A percentile compares a stretch with the other conserved stretches of the same genome.
Evolutionary conservation across 306 rosid species (phyloP).

Genomic region (Mucuna pruriens): DNA sequence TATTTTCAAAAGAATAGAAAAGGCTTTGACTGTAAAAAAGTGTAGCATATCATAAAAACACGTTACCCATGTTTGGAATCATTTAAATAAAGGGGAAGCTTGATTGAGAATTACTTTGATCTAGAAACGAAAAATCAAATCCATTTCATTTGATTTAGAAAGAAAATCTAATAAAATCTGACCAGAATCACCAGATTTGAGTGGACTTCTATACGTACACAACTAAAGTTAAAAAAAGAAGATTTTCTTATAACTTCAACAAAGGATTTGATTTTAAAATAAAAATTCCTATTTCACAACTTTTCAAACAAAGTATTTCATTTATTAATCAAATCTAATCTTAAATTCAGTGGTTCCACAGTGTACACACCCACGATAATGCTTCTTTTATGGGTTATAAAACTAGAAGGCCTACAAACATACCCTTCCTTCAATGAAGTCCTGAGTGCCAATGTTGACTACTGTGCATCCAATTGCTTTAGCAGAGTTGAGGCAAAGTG

Average conservation of each 20-base stretch:
- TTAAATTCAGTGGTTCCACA: neutral
- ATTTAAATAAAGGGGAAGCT: neutral
- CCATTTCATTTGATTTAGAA: neutral
- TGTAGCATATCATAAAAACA: neutral
- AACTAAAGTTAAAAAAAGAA: neutral
- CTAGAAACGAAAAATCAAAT: neutral
- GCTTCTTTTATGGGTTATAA: conserved; percentile 6
- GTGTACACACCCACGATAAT: neutral
- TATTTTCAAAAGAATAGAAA: conserved; percentile 17
- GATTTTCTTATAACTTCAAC: neutral
- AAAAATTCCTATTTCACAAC: neutral
- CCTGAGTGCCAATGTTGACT: conserved; percentile 96
- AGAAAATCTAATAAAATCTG: neutral
- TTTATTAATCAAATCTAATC: neutral
- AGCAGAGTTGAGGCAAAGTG: conserved; percentile 97
- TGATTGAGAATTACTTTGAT: neutral
- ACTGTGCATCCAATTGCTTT: conserved; percentile 99
- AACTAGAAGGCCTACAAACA: conserved; percentile 41
- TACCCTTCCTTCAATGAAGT: conserved; percentile 98
- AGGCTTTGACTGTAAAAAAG: conserved; percentile 7
- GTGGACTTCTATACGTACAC: neutral
- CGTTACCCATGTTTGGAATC: neutral
- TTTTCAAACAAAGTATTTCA: neutral
- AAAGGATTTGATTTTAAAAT: neutral
- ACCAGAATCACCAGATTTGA: neutral